phyloP scores from a whole-genome alignment of 164 flowering plant genomes.

The Umbilicus rupestris region DNA sequence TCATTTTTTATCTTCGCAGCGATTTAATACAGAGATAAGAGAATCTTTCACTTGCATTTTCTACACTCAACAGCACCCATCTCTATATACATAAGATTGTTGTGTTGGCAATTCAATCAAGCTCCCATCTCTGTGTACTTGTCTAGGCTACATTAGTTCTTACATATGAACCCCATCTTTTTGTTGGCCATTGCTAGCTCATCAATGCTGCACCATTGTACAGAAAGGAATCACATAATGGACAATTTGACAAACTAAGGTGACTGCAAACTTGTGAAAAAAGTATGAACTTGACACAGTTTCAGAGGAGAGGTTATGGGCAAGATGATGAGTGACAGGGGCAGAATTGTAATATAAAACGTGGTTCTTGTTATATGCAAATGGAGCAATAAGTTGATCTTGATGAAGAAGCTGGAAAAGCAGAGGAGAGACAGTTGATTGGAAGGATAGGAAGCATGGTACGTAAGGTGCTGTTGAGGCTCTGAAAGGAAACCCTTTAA shows the following conservation, averaged over 20 bases:
- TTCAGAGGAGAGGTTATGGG: not conserved
- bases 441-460: not conserved
- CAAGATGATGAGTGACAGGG: not conserved
- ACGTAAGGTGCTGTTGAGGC: not conserved
- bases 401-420: constrained; percentile 5
- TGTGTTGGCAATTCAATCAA: not conserved
- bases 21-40: too few relatives aligned
- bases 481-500: not conserved
- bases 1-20: too few relatives aligned
- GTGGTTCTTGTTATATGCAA: not conserved
- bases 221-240: not conserved
- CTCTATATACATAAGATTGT: too few relatives aligned
- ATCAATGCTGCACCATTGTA: not conserved
- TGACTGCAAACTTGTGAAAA: not conserved
- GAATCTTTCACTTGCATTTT: constrained; percentile 1
- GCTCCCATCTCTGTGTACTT: not conserved
- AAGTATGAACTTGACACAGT: not conserved
- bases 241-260: not conserved
- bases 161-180: not conserved
- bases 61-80: not conserved
- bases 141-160: not conserved
- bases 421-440: not conserved
- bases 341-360: not conserved
- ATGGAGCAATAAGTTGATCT: not conserved
- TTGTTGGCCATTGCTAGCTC: not conserved